phyloP scores from a whole-genome alignment of 371 early-diverging fungal genomes.

The Apophysomyces sp. region DNA sequence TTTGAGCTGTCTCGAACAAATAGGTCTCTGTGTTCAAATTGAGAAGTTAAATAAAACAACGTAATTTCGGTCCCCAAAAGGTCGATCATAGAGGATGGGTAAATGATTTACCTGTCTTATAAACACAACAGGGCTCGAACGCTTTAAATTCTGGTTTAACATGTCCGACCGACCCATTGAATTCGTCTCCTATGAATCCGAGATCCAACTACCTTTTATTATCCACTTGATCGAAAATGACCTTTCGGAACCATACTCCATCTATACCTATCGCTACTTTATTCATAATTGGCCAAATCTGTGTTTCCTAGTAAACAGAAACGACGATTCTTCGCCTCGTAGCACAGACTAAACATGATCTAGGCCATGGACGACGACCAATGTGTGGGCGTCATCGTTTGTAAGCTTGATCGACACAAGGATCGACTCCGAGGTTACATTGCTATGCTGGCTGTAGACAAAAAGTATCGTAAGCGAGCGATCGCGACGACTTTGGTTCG shows the following conservation, averaged over 20 bases:
- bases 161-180: conserved; percentile 23
- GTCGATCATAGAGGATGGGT: no score
- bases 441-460: conserved; percentile 93
- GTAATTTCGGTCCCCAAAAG: no score
- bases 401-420: conserved; percentile 82
- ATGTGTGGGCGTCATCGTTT: conserved; percentile 87
- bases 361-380: conserved; percentile 64
- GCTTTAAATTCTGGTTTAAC: neutral
- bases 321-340: no score
- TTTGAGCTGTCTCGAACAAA: no score
- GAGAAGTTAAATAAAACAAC: neutral
- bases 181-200: conserved; percentile 63
- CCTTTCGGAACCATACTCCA: conserved; percentile 94
- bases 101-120: neutral
- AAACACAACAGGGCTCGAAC: no score
- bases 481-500: conserved; percentile 81
- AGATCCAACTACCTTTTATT: conserved; percentile 72
- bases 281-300: conserved; percentile 87
- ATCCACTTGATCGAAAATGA: conserved; percentile 84
- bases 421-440: conserved; percentile 87
- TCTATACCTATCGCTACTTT: conserved; percentile 98
- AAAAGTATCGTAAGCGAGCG: conserved; percentile 72
- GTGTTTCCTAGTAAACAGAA: conserved; percentile 68
- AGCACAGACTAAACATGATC: neutral
- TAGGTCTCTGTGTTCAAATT: neutral